Evolutionary conservation across 192 early-diverging fungal species (phyloP), one percentile per base, ranked within the genome.

Genomic region (Backusella tarrabulga): DNA sequence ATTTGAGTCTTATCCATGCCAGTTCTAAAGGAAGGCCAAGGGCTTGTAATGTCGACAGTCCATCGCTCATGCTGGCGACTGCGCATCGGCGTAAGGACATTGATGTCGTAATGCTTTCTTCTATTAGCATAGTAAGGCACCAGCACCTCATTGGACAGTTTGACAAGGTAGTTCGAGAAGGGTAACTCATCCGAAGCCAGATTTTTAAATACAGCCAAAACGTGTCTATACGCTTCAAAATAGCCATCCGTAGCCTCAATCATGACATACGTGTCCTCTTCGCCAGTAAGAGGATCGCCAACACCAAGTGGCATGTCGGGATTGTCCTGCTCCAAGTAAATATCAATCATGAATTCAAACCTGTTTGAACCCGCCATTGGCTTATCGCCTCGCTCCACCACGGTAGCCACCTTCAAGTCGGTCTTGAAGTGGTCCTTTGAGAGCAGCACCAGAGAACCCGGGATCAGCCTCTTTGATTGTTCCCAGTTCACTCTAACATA

Each of bases 141-240:
- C 0, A 78, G 75, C 1, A 88, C 74, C 3, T 82, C 69, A 2
- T 69, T 71, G 63, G 84, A 78, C 14, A 84, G 34, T 6, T 81
- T 80, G 2, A 88, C 74, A 14, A 89, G 63, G 46, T 89, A 84
- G 0, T 70, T 44, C 34, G 79, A 78, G 34, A 89, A 86, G 3
- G 87, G 87, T 9, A 89, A 46, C 0, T 71, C 80, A 1, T 74
- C 36, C 4, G 84, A 74, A 34, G 81, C 72, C 3, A 86, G 75
- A 6, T 85, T 74, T 35, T 89, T 84, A 11, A 89, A 72, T 4
- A 83, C 82, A 14, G 67, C 78, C 67, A 88, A 42, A 1, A 89
- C 78, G 42, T 89, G 88, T 68, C 83, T 81, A 60, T 89, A 89
- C 1, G 88, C 88, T 79, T 85, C 84, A 73, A 85, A 85, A 74